Evolutionary conservation across 345 rosid genomes (phyloP).

Genomic region (Boechera divaricarpa): DNA sequence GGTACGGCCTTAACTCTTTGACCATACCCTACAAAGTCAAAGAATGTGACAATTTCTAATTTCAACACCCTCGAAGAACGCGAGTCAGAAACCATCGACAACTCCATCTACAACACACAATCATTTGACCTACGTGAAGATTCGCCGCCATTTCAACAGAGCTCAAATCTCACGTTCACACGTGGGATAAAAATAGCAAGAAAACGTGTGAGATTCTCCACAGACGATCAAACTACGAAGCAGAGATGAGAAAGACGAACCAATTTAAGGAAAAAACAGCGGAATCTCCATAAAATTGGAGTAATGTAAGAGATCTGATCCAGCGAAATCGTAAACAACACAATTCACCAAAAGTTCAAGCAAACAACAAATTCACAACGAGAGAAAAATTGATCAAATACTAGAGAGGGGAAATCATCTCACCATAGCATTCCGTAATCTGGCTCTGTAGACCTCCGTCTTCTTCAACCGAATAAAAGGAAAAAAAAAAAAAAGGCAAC

Average conservation of each 20-base stretch:
- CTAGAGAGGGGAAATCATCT: slow-evolving; percentile 27
- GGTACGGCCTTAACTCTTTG: slow-evolving; percentile 43
- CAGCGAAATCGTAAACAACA: slow-evolving; percentile 27
- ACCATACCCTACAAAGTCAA: slow-evolving; percentile 45
- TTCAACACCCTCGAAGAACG: slow-evolving; percentile 38
- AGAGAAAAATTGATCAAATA: slow-evolving; percentile 4
- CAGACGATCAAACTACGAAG: slow-evolving; percentile 30
- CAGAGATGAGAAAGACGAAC: slow-evolving; percentile 13
- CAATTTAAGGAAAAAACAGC: slow-evolving; percentile 6
- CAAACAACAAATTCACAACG: slow-evolving; percentile 9
- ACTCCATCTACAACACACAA: slow-evolving; percentile 17
- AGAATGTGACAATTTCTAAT: slow-evolving; percentile 33
- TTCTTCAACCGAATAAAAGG: slow-evolving; percentile 36
- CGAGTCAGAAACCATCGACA: slow-evolving; percentile 41
- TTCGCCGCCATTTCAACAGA: slow-evolving; percentile 43
- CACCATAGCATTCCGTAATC: slow-evolving; percentile 92
- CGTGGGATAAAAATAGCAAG: slow-evolving; percentile 24
- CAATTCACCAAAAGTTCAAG: slow-evolving; percentile 31
- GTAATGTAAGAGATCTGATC: slow-evolving; percentile 58
- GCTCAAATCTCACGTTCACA: slow-evolving; percentile 32
- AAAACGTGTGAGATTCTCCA: slow-evolving; percentile 24
- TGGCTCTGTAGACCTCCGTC: slow-evolving; percentile 66
- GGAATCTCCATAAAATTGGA: slow-evolving; percentile 24
- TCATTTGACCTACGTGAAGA: slow-evolving; percentile 29
- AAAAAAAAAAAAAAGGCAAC: neutral